These are phyloP conservation scores for Cicer pinnatifidum DNA, from an alignment of 306 rosid genomes.

Conservation along the genomic window DNA sequence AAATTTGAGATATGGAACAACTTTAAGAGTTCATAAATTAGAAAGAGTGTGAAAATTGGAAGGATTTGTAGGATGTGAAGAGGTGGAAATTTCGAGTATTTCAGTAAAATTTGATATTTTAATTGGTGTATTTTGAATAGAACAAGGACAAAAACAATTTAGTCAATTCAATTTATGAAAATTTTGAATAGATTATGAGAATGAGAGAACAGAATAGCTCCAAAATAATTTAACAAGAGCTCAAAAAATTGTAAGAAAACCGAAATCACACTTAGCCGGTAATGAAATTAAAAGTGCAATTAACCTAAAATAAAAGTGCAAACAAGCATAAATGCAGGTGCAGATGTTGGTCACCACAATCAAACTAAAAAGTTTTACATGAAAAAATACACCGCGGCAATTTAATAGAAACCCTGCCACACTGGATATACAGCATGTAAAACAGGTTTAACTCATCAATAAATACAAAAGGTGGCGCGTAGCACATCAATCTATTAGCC, in stretches of 20 bases:
- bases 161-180: background rate
- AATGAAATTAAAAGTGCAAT: background rate
- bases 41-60: background rate
- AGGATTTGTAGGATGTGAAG: background rate
- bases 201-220: too few relatives aligned
- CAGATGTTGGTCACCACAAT: background rate
- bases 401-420: background rate
- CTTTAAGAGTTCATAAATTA: too few relatives aligned
- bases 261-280: too few relatives aligned
- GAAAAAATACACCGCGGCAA: background rate
- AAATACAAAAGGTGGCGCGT: too few relatives aligned
- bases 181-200: background rate
- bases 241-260: too few relatives aligned
- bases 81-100: background rate
- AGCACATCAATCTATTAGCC: too few relatives aligned
- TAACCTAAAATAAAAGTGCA: too few relatives aligned
- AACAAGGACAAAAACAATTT: background rate
- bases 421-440: background rate
- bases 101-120: too few relatives aligned
- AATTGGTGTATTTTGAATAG: too few relatives aligned
- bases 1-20: background rate
- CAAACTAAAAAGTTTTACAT: background rate
- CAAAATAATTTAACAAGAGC: too few relatives aligned
- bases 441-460: too few relatives aligned
- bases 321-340: too few relatives aligned